Conservation (phyloP, 2,329 filamentous ascomycete genomes). For the Calonectria crousiana region DNA sequence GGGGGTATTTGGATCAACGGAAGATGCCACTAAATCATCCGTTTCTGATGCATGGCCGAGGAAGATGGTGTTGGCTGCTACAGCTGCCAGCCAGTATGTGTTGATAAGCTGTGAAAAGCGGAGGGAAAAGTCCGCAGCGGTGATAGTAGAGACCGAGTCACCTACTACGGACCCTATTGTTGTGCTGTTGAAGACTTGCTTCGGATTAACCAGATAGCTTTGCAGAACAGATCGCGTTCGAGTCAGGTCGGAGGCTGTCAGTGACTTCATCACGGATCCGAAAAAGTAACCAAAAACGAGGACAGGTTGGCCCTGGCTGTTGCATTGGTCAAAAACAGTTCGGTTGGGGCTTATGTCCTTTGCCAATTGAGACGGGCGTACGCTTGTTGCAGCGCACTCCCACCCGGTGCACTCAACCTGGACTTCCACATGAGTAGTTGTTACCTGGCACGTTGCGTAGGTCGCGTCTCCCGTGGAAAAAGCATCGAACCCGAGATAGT, state of each 20-base stretch:
- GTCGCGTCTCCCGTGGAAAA: neutral
- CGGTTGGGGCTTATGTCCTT: neutral
- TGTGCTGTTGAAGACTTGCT: neutral
- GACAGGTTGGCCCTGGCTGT: neutral
- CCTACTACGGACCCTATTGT: neutral
- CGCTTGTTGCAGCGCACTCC: conserved; percentile 4
- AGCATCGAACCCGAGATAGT: neutral
- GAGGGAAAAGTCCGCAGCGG: neutral
- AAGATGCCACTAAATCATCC: neutral
- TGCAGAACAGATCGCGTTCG: neutral
- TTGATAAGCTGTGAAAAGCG: conserved; percentile 11
- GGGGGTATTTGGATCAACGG: no score
- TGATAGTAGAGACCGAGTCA: neutral
- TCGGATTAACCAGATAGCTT: neutral
- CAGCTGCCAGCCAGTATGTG: conserved; percentile 1
- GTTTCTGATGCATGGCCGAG: conserved; percentile 7
- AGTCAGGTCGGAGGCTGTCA: neutral
- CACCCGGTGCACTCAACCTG: conserved; percentile 11
- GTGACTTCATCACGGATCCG: neutral
- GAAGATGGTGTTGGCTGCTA: neutral
- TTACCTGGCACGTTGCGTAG: neutral
- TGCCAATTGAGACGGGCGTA: neutral
- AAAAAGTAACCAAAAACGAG: neutral
- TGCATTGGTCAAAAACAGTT: conserved; percentile 15
- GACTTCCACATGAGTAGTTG: conserved; percentile 10